Conservation (phyloP, 2,329 filamentous ascomycete species). For the Elsinoe fawcettii region DNA sequence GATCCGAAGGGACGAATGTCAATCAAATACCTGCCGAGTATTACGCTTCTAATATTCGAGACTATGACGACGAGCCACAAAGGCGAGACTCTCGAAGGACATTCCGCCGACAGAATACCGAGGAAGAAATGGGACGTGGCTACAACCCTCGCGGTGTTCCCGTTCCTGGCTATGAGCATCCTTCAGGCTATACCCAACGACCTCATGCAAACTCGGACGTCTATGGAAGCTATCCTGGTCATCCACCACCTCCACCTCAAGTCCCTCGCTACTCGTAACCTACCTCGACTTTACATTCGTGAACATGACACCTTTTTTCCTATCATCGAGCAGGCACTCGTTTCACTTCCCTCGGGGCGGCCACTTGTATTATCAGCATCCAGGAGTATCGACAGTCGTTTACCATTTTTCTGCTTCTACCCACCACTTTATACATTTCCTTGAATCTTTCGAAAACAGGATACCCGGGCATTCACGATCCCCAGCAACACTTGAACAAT, state of each 20-base stretch:
- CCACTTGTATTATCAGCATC: conserved; percentile 1
- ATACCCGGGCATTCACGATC: conserved; percentile 7
- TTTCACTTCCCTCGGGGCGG: neutral
- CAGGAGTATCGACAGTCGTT: conserved; percentile 2
- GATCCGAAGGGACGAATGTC: conserved; percentile 19
- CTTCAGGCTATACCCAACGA: neutral
- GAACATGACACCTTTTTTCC: neutral
- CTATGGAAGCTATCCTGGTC: conserved; percentile 12
- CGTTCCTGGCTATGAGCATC: conserved; percentile 6
- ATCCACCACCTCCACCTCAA: neutral
- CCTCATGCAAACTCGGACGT: neutral
- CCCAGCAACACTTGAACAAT: neutral
- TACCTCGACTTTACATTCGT: neutral
- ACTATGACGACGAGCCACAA: conserved; percentile 13
- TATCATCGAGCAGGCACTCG: conserved; percentile 8
- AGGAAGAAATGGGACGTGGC: conserved; percentile 10
- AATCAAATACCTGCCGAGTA: conserved; percentile 17
- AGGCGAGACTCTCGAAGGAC: conserved; percentile 10
- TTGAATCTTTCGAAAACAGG: conserved; percentile 4
- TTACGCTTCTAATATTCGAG: conserved; percentile 19
- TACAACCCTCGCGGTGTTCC: neutral
- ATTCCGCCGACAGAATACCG: conserved; percentile 13
- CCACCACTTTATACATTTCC: neutral
- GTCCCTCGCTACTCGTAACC: conserved; percentile 5
- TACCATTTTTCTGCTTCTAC: neutral